These are phyloP conservation scores for Pachysandra terminalis DNA, from an alignment of 164 flowering plant species.

Conservation along the genomic window DNA sequence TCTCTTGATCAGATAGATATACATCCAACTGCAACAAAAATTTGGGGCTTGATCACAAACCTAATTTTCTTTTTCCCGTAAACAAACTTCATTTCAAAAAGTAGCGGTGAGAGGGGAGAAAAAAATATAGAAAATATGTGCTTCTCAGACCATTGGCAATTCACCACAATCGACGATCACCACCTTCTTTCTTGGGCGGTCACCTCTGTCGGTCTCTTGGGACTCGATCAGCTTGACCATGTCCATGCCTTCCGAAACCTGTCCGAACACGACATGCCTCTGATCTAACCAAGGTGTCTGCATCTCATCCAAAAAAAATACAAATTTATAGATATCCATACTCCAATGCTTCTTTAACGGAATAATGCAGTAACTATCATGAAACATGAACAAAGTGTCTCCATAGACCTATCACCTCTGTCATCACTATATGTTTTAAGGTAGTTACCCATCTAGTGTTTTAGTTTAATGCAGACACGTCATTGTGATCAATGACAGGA, in stretches of 20 bases:
- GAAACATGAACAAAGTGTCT: no score
- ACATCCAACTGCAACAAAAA: no score
- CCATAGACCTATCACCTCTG: no score
- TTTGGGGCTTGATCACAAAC: no score
- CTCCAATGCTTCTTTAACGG: background rate
- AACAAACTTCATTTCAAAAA: background rate
- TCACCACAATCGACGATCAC: slow-evolving; percentile 83
- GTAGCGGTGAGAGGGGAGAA: background rate
- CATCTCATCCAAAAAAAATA: slow-evolving; percentile 14
- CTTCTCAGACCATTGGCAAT: slow-evolving; percentile 54
- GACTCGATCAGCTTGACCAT: slow-evolving; percentile 78
- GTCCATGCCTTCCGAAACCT: slow-evolving; percentile 95
- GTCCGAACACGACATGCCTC: slow-evolving; percentile 96
- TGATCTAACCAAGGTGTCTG: slow-evolving; percentile 98
- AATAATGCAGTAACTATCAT: no score
- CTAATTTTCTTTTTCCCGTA: background rate
- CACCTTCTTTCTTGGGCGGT: slow-evolving; percentile 81
- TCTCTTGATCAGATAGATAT: no score
- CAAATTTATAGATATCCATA: background rate
- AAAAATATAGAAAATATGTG: background rate
- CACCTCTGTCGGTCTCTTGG: slow-evolving; percentile 89
- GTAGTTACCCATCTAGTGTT: no score
- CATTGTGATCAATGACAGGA: no score
- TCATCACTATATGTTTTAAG: no score
- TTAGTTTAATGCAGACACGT: no score